Base-by-base conservation (phyloP, 139 green algal species). In the Zygnema circumcarinatum region DNA sequence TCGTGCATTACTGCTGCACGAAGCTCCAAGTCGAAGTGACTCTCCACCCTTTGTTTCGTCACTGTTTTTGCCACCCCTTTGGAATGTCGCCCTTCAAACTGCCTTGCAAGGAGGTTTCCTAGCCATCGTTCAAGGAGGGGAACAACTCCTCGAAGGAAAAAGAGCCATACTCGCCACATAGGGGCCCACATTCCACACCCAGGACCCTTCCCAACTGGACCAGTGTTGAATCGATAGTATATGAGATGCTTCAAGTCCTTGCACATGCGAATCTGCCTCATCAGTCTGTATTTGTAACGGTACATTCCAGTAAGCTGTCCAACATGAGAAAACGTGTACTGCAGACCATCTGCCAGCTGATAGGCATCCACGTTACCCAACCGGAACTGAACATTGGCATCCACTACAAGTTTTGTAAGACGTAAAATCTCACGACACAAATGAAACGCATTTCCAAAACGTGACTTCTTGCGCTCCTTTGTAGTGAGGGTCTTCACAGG, bases 151-250 rank as follows among this genome's bases (percentile, higher is more conserved):
- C 97, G 94, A 89, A 99, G 94, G 93, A 99, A 99, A 94, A 99
- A 99, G 29, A 99, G 94, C 97, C 97, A 99, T 80, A 99, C 97
- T 69, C 97, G 96, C 97, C 97, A 99, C 95, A 98, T 96, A 62
- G 97, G 97, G 21, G 97, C 97, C 97, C 97, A 99, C 92, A 99
- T 96, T 83, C 97, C 97, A n/a, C 98, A 97, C 29, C 97, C 97
- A 0, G 97, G 97, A 72, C 97, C 97, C 93, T 99, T 99, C 85
- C 96, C 96, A 32, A 98, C 96, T 22, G 96, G 96, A 0, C 97
- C 97, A 0, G 95, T 98, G 95, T 99, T 99, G 94, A 99, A 99
- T 81, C 97, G 94, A 95, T 99, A 99, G 94, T 99, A 99, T 73
- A 99, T 96, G 72, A 99, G 93, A 92, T 99, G 97, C 95, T 99